Evolutionary conservation across 768 basidiomycete species (phyloP), one percentile per base, ranked within the genome.

Genomic region (Clathrus columnatus): DNA sequence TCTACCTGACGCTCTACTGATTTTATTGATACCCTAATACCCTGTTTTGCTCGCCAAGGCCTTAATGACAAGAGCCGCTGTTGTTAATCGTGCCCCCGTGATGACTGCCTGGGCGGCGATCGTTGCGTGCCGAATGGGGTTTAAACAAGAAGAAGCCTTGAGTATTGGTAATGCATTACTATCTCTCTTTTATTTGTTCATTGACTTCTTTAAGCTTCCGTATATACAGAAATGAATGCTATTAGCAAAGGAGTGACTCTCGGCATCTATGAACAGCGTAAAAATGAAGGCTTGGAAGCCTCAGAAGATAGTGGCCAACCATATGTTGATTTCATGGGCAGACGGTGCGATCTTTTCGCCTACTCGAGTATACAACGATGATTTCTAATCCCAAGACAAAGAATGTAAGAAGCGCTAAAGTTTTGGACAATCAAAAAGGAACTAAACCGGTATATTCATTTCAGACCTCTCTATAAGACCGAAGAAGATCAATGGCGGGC

Each of bases 71-170:
- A 85, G 90, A 60, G 75, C 72, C 7, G 75, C 81, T 18, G 75
- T 91, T 18, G 77, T 90, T 45, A 98, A 98, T 68, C 83, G 95
- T 21, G 94, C 95, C 1, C 95, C 95, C 0, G 75, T 97, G 45
- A 89, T 97, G 88, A 92, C 85, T 54, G 91, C 87, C 1, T 98
- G 95, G 95, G 83, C 91, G 1, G 87, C 78, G 50, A 69, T 91
- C 29, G 89, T 97, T 24, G 87, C 90, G 3, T 89, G 91, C 62
- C 76, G 83, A 36, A 74, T 96, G 59, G 89, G 92, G 1, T 98
- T 98, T 67, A 78, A 82, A 50, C 75, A 85, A 57, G 84, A 90
- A 63, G 95, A 98, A 70, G 90, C 95, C 1, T 72, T 98, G 41
- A 93, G 90, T 60, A 89, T 98, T 54, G 92, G 93, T 86, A 60